Evolutionary conservation across 352 stramenopile species (phyloP).

Genomic region (Phytophthora megakarya): DNA sequence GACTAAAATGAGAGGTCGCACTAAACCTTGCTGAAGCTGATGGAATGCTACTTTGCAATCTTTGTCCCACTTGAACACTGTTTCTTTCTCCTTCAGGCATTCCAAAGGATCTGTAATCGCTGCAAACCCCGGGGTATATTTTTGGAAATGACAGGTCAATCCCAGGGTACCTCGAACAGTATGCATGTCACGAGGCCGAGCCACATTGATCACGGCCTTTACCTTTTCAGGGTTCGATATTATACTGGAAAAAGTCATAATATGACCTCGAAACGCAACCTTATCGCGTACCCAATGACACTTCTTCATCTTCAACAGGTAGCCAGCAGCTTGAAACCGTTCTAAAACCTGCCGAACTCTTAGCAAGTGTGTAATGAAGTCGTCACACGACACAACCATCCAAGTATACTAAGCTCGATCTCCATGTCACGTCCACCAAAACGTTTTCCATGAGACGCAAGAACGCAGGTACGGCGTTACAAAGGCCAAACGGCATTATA

Average conservation of each 20-base stretch:
- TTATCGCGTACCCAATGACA: slow-evolving; percentile 6
- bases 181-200: not conserved
- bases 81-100: slow-evolving; percentile 13
- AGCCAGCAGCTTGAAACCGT: not conserved
- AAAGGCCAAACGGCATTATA: slow-evolving; percentile 10
- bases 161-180: not conserved
- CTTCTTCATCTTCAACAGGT: slow-evolving; percentile 13
- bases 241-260: not conserved
- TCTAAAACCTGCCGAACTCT: not conserved
- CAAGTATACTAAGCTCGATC: not conserved
- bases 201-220: slow-evolving; percentile 10
- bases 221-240: not conserved
- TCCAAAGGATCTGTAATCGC: too few relatives aligned
- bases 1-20: slow-evolving; percentile 2
- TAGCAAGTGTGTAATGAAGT: not conserved
- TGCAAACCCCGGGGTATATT: too few relatives aligned
- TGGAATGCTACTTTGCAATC: too few relatives aligned
- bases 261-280: slow-evolving; percentile 8
- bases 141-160: not conserved
- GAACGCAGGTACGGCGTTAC: slow-evolving; percentile 1
- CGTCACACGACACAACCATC: too few relatives aligned
- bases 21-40: not conserved
- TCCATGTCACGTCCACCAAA: not conserved
- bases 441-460: slow-evolving; percentile 8
- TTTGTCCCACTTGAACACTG: too few relatives aligned